Percentiles rank a stretch among this genome's conserved stretches.
phyloP scores from a whole-genome alignment of 768 basidiomycete species.

The Rickenella mellea region DNA sequence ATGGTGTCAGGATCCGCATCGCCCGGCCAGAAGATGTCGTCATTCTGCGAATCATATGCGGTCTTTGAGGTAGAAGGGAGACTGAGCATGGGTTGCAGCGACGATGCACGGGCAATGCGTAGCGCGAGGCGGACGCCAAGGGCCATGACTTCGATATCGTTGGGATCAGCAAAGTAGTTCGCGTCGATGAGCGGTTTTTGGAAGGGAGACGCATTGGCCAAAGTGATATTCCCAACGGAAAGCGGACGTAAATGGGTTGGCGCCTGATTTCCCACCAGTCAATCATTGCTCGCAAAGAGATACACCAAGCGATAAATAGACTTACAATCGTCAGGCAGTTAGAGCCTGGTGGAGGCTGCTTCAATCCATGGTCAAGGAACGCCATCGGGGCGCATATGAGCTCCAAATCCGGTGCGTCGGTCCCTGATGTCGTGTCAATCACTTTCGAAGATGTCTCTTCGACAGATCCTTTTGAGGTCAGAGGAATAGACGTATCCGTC shows the following conservation, averaged over 20 bases:
- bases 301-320: no score
- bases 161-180: slow-evolving; percentile 10
- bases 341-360: no score
- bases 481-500: slow-evolving; percentile 32
- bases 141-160: slow-evolving; percentile 12
- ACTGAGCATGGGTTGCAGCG: slow-evolving; percentile 7
- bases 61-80: slow-evolving; percentile 11
- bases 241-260: background rate
- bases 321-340: no score
- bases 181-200: slow-evolving; percentile 10
- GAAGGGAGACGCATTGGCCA: slow-evolving; percentile 7
- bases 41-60: slow-evolving; percentile 4
- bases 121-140: slow-evolving; percentile 13
- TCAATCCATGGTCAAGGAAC: slow-evolving; percentile 7
- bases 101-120: slow-evolving; percentile 10
- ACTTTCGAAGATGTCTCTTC: no score
- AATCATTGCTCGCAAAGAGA: no score
- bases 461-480: no score
- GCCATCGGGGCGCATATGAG: slow-evolving; percentile 29
- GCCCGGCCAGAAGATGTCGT: slow-evolving; percentile 14
- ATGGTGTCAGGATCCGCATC: slow-evolving; percentile 12
- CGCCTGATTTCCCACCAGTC: slow-evolving; percentile 21
- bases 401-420: slow-evolving; percentile 33
- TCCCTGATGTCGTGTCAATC: slow-evolving; percentile 27
- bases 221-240: no score